A percentile compares a stretch with the other conserved stretches of the same genome.
Conservation (phyloP, 169 alveolate species). For the Ichthyophthirius multifiliis region DNA sequence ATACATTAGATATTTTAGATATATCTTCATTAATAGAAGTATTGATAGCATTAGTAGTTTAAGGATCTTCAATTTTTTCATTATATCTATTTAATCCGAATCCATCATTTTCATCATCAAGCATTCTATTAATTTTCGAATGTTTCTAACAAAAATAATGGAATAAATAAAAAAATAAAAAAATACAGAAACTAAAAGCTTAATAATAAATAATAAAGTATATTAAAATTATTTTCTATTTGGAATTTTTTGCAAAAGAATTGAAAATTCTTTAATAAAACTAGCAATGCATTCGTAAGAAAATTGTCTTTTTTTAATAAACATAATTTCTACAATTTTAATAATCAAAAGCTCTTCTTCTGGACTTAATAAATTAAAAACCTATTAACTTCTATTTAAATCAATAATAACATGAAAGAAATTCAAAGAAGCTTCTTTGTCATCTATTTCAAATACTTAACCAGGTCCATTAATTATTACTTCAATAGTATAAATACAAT, state of each 20-base stretch:
- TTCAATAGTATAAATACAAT: conserved; percentile 11
- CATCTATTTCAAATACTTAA: neutral
- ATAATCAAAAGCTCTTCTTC: neutral
- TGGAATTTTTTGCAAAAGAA: neutral
- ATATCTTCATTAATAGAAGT: conserved; percentile 9
- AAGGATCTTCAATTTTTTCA: conserved; percentile 14
- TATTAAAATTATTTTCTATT: neutral
- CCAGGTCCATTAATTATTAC: conserved; percentile 14
- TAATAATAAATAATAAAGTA: neutral
- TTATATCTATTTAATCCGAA: conserved; percentile 8
- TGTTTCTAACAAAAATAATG: neutral
- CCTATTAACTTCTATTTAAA: neutral
- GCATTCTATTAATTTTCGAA: neutral
- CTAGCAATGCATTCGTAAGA: conserved; percentile 6
- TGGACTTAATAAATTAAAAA: neutral
- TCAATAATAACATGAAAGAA: conserved; percentile 3
- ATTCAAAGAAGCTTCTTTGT: neutral
- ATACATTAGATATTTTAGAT: conserved; percentile 7
- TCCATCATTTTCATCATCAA: conserved; percentile 11
- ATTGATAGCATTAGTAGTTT: conserved; percentile 13
- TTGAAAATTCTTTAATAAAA: neutral
- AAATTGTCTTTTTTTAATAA: conserved; percentile 5
- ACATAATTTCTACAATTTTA: conserved; percentile 9
- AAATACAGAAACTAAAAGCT: neutral
- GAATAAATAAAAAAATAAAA: neutral